Evolutionary conservation across 768 basidiomycete species (phyloP), one percentile per base, ranked within the genome.

Genomic region (Pholiota molesta): DNA sequence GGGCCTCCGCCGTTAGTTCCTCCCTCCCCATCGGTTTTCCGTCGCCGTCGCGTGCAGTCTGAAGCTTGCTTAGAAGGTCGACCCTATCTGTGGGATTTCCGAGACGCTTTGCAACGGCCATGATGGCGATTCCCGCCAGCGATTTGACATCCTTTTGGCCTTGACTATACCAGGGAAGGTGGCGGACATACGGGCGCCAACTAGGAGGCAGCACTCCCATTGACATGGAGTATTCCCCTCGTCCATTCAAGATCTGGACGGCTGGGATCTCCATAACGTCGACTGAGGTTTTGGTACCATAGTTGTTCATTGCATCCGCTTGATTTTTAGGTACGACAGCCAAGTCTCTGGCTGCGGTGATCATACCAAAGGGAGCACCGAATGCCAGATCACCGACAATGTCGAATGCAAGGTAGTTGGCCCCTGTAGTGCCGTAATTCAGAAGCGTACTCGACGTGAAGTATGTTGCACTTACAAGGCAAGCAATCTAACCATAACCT

Each of bases 301-400:
- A 86, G 2, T 80, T 78, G 8, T 79, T 72, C 79, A 89, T 86
- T 3, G 82, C 87, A 16, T 78, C 77, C 59, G 81, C 65, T 23
- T 83, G 84, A 42, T 83, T 78, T 19, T 80, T 79, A 5, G 90
- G 89, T 2, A 91, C 89, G 5, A 86, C 79, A 1, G 90, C 92
- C 9, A 84, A 80, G 69, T 95, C 93, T 56, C 85, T 86, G 26
- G 83, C 89, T 6, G 88, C 83, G 57, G 84, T 69, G 62, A 96
- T 79, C 94, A 97, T 97, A 17, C 93, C 93, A 68, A 97, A 97
- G 0, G 94, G 91, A 1, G 86, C 84, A 1, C 94, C 94, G 67
- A 95, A 95, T 0, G 92, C 90, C 14, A 95, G 82, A 72, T 95
- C 92, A 73, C 91, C 92, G 47, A 95, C 91, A 67, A 94, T 92